Evolutionary conservation across 495 filamentous ascomycete species (phyloP), one percentile per base, ranked within the genome.

Genomic region (Cercophora newfieldiana): DNA sequence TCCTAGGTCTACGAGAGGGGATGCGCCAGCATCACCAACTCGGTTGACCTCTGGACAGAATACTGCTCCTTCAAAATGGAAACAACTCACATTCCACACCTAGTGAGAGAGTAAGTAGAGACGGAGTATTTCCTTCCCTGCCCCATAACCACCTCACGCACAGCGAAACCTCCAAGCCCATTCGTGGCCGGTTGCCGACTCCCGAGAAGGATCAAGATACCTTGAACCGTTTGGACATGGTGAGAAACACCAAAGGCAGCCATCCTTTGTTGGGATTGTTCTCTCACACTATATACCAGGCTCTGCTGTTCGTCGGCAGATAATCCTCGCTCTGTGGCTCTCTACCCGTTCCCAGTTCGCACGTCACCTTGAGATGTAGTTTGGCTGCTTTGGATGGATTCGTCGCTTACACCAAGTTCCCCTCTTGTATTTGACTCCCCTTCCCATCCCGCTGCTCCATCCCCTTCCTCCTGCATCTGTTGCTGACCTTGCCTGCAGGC

Each of bases 81-180:
- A 69, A 98, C 96, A 55, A 94, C 90, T 70, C 95, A 99, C 82
- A 93, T 96, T 70, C 83, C 91, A 64, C 91, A 97, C 72, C 86
- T 94, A 76, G 97, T 97, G 81, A 90, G 96, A 97, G 95, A 98
- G 95, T 99, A 97, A 97, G 95, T 98, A 79, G 72, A 79, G 72
- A 77, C 74, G 82, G 79, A 82, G 79, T 76, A 78, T 90, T 92
- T 91, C 84, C 86, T 89, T 88, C 85, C 87, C 86, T 61, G 22
- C 44, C 67, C 68, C 82, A 82, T 85, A 82, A 86, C 83, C 76
- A 73, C 68, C 70, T 75, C 76, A 71, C 72, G 67, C 73, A 66
- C 76, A 81, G 77, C 70, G 16, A 74, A 72, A 65, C 59, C 69
- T 74, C 66, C 74, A 63, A 65, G 63, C 68, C 59, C 68, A 51